Evolutionary conservation across 2,329 filamentous ascomycete genomes (phyloP).

Genomic region (Curvularia verruculosa): DNA sequence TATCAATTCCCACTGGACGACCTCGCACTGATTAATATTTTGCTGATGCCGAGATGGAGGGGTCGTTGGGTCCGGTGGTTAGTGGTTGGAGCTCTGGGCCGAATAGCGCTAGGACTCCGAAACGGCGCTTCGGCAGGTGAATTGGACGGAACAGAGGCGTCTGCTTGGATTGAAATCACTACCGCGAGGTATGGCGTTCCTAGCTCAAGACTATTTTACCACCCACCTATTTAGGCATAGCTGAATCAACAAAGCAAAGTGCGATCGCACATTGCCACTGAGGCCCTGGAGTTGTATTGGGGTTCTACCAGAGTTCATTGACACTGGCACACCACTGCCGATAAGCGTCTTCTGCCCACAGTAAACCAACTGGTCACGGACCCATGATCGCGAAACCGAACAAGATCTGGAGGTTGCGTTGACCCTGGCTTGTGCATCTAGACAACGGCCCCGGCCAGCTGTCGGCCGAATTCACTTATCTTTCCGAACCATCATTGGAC

Average conservation of each 20-base stretch:
- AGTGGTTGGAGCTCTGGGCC: neutral
- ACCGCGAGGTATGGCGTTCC: neutral
- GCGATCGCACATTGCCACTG: neutral
- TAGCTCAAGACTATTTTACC: neutral
- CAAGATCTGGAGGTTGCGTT: neutral
- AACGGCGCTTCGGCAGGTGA: neutral
- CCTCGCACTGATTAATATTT: neutral
- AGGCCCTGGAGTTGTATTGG: neutral
- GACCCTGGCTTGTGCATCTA: neutral
- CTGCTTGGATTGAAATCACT: neutral
- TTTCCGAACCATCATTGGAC: neutral
- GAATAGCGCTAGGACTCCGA: neutral
- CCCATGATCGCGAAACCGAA: neutral
- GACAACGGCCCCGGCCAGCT: neutral
- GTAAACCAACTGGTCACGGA: neutral
- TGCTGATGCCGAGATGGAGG: neutral
- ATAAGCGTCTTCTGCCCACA: neutral
- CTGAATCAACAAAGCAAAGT: neutral
- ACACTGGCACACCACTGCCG: neutral
- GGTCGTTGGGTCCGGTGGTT: neutral
- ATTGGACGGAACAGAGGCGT: neutral
- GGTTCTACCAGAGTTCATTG: neutral
- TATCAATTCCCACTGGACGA: neutral
- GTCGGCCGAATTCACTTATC: neutral
- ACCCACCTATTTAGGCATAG: neutral